Evolutionary conservation across 345 rosid genomes (phyloP), one percentile per base, ranked within the genome.

Genomic region (Camelina sativa): DNA sequence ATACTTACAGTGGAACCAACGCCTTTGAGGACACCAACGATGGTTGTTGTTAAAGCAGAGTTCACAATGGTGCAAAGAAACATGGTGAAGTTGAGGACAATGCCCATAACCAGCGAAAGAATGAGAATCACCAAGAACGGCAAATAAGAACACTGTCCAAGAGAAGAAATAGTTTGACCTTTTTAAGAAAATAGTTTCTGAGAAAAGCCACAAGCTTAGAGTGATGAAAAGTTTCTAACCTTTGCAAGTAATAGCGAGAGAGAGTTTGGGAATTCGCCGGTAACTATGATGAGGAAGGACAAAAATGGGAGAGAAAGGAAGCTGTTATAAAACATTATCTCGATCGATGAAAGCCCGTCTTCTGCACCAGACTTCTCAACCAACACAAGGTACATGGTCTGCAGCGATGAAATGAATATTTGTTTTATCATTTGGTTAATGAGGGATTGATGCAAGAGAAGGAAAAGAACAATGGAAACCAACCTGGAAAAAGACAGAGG

Each of bases 311-410:
- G 89, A 32, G 97, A 91, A 63, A 95, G 85, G 78, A 95, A 84
- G 82, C 97, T 92, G 86, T 95, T 95, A 66, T 95, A 95, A 74
- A 87, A 89, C 99, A 95, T 95, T 69, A 95, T 92, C 82, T 95
- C 97, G 11, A 87, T 51, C 4, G 97, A 95, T 52, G 99, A 86
- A 75, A 95, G 97, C 50, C 97, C 99, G 67, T 88, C 96, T 69
- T 95, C 97, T 48, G 93, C 97, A 76, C 99, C 99, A 65, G 93
- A 91, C 79, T 86, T 90, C 86, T 95, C 99, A 43, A 95, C 99
- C 74, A 95, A 77, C 22, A 95, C 93, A 52, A 95, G 97, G 85
- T 95, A 95, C 97, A 92, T 90, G 8, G 97, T 95, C 99, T 95
- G 87, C 86, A 85, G 51, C 47, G 8, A 64, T 6, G 1, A 40